phyloP scores from a whole-genome alignment of 2,329 filamentous ascomycete species.

The Monilinia fructigena region DNA sequence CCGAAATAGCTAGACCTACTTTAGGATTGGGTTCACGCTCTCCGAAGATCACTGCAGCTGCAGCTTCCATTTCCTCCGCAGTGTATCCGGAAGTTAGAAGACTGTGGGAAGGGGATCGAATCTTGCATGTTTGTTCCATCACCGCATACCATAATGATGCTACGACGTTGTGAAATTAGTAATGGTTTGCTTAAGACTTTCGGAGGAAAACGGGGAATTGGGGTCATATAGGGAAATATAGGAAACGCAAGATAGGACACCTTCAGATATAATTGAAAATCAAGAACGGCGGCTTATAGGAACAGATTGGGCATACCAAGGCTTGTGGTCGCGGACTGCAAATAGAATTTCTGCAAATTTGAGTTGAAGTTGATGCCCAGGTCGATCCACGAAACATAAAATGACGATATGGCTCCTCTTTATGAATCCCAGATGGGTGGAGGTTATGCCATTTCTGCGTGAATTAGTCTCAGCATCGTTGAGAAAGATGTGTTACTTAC shows the following conservation, averaged over 20 bases:
- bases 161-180: neutral
- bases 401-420: conserved; percentile 44
- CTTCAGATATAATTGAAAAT: neutral
- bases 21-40: conserved; percentile 32
- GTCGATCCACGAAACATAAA: conserved; percentile 47
- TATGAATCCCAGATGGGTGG: conserved; percentile 39
- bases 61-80: conserved; percentile 48
- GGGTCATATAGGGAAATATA: neutral
- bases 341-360: conserved; percentile 47
- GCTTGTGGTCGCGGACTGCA: conserved; percentile 48
- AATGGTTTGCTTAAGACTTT: neutral
- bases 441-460: conserved; percentile 50
- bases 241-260: neutral
- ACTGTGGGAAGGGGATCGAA: conserved; percentile 50
- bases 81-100: conserved; percentile 52
- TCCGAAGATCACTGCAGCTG: conserved; percentile 54
- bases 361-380: conserved; percentile 51
- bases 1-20: neutral
- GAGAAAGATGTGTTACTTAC: conserved; percentile 18
- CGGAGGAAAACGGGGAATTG: neutral
- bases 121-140: conserved; percentile 44
- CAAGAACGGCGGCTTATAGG: neutral
- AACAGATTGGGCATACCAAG: conserved; percentile 33
- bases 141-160: conserved; percentile 55
- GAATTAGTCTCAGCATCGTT: neutral